phyloP scores from a whole-genome alignment of 164 flowering plant species.

The Paratinospora sagittata region DNA sequence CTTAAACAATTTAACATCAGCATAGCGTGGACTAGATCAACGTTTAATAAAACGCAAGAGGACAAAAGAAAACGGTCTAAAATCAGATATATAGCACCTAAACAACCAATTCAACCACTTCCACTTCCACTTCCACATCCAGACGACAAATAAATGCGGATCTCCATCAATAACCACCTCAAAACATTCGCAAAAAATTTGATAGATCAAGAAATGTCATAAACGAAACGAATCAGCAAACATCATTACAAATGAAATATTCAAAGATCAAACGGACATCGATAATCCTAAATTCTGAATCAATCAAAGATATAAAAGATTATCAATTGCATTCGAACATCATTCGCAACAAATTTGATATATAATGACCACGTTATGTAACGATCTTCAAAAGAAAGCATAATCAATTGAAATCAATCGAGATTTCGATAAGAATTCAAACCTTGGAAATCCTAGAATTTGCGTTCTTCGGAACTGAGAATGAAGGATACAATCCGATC shows the following conservation, averaged over 20 bases:
- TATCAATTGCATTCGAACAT: background rate
- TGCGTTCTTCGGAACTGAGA: constrained; percentile 1
- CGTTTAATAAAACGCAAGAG: background rate
- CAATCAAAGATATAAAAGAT: background rate
- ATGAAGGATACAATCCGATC: constrained; percentile 11
- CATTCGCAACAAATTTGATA: background rate
- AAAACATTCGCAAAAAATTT: background rate
- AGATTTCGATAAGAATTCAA: background rate
- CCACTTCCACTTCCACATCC: no score
- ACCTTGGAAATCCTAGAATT: constrained; percentile 14
- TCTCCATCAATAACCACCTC: no score
- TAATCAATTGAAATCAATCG: background rate
- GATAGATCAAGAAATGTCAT: background rate
- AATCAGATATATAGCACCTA: no score
- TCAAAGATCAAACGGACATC: background rate
- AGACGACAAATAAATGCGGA: no score
- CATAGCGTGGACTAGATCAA: background rate
- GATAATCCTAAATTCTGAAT: background rate
- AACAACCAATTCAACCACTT: no score
- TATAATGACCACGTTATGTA: no score
- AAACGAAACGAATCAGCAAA: background rate
- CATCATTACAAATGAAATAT: background rate
- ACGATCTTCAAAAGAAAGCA: background rate
- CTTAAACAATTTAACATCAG: background rate
- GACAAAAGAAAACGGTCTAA: no score